Percentiles rank a stretch among this genome's conserved stretches.
Evolutionary conservation across 1,139 yeast genomes (phyloP).

Genomic region (Kodamaea sp.): DNA sequence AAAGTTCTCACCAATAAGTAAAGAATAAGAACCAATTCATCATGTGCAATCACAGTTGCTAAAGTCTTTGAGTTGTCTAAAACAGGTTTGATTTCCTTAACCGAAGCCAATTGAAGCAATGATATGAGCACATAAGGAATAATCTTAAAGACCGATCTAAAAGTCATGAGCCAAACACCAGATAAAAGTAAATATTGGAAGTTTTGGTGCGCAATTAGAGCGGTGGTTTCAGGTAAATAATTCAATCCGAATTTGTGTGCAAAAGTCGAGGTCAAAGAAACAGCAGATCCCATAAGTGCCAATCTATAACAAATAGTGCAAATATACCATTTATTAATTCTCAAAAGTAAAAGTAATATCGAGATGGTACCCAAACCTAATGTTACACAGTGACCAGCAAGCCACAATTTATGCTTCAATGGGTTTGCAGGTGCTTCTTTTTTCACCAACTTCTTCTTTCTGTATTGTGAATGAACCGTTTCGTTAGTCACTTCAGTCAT

Average conservation of each 20-base stretch:
- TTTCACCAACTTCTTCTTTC: slow-evolving; percentile 37
- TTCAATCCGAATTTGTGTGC: slow-evolving; percentile 54
- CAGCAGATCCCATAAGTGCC: slow-evolving; percentile 52
- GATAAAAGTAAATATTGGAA: slow-evolving; percentile 61
- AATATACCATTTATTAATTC: slow-evolving; percentile 43
- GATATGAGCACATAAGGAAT: slow-evolving; percentile 58
- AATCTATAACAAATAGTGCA: slow-evolving; percentile 50
- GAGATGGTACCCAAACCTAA: slow-evolving; percentile 50
- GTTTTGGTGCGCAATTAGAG: slow-evolving; percentile 63
- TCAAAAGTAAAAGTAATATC: slow-evolving; percentile 43
- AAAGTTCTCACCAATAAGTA: slow-evolving; percentile 57
- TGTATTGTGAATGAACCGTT: slow-evolving; percentile 23
- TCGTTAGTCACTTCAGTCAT: slow-evolving; percentile 17
- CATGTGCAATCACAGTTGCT: slow-evolving; percentile 53
- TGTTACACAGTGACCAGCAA: slow-evolving; percentile 54
- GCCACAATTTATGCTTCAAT: slow-evolving; percentile 52
- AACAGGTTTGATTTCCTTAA: slow-evolving; percentile 40
- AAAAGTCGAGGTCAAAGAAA: slow-evolving; percentile 53
- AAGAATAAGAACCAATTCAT: slow-evolving; percentile 53
- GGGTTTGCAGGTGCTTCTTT: slow-evolving; percentile 38
- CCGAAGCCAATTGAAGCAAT: slow-evolving; percentile 48
- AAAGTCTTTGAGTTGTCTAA: slow-evolving; percentile 36
- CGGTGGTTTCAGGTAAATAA: slow-evolving; percentile 52
- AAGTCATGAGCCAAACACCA: slow-evolving; percentile 57
- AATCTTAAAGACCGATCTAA: slow-evolving; percentile 62